These are phyloP conservation scores for Solanum hybrid DNA, from an alignment of 305 asterid genomes.

Conservation along the genomic window DNA sequence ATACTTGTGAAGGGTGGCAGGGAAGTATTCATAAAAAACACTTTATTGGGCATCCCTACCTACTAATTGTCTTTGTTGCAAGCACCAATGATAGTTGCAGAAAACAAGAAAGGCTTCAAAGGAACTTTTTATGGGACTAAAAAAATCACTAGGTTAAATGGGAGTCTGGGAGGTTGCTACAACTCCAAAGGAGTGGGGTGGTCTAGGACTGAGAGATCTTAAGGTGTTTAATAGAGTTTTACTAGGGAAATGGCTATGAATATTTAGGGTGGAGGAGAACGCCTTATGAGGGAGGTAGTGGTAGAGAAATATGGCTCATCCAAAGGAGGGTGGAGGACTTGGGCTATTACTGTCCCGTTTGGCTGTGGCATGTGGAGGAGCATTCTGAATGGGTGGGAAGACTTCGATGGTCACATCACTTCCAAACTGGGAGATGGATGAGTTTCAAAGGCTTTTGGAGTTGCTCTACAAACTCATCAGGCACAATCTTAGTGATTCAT, in stretches of 20 bases:
- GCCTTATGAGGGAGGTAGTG: neutral
- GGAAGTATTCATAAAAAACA: neutral
- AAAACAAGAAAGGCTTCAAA: neutral
- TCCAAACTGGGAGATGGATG: neutral
- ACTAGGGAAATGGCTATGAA: neutral
- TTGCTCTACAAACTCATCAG: neutral
- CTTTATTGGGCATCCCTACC: neutral
- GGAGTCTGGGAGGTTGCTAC: neutral
- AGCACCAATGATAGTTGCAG: neutral
- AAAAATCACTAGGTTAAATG: neutral
- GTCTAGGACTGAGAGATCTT: neutral
- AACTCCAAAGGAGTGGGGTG: neutral
- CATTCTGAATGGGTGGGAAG: neutral
- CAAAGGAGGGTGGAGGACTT: neutral
- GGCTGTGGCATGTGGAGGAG: neutral
- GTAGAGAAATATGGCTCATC: neutral
- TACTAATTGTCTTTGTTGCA: neutral
- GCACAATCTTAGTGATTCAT: neutral
- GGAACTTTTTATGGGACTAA: neutral
- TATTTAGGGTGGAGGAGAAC: neutral
- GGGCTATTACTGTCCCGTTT: neutral
- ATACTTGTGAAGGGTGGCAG: neutral
- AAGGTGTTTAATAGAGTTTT: neutral
- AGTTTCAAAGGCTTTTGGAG: neutral
- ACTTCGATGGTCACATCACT: neutral